phyloP scores from a whole-genome alignment of 2,329 filamentous ascomycete genomes.

The Paramyrothecium roridum region DNA sequence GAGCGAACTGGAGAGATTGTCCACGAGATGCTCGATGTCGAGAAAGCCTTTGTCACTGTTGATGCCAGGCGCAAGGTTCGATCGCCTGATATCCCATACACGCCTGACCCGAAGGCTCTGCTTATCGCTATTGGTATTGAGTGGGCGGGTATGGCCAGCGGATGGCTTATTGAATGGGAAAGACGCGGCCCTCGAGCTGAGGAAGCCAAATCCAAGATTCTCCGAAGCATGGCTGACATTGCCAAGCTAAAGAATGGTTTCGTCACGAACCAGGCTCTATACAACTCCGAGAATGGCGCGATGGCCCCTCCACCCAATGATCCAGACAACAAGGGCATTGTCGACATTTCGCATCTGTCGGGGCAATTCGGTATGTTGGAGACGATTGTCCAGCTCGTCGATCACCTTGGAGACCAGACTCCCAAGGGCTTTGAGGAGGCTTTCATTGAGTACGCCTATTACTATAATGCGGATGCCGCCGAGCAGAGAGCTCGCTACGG shows the following conservation, averaged over 20 bases:
- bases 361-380: conserved; percentile 58
- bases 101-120: neutral
- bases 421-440: conserved; percentile 48
- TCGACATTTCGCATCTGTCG: conserved; percentile 52
- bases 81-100: too few relatives aligned
- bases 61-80: too few relatives aligned
- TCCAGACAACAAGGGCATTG: conserved; percentile 45
- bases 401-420: conserved; percentile 41
- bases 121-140: conserved; percentile 53
- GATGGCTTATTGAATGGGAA: conserved; percentile 60
- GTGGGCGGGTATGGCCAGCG: conserved; percentile 53
- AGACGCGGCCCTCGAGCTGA: conserved; percentile 50
- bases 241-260: conserved; percentile 55
- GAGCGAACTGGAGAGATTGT: conserved; percentile 48
- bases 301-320: conserved; percentile 51
- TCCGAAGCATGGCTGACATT: conserved; percentile 45
- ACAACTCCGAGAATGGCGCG: conserved; percentile 45
- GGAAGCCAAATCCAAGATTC: conserved; percentile 47
- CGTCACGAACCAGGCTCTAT: conserved; percentile 52
- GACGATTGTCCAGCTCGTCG: conserved; percentile 51
- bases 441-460: conserved; percentile 59
- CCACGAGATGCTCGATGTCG: neutral
- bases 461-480: conserved; percentile 44
- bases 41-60: neutral
- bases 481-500: conserved; percentile 55